These are phyloP conservation scores for Exophiala viscosa DNA, from an alignment of 2,329 filamentous ascomycete genomes.

Conservation along the genomic window DNA sequence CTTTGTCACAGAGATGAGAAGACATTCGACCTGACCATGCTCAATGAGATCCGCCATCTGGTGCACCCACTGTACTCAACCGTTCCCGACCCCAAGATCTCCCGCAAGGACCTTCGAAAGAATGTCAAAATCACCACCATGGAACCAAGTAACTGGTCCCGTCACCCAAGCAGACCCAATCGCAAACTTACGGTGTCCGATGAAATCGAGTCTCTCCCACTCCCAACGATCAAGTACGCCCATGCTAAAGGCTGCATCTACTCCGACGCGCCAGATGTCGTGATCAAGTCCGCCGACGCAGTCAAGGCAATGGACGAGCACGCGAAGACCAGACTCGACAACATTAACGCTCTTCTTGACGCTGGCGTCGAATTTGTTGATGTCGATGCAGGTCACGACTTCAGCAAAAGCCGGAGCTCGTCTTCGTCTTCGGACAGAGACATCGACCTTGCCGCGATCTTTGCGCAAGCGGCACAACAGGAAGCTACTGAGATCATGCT, in stretches of 20 bases:
- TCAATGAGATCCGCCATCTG: conserved; percentile 13
- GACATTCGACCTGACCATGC: not conserved
- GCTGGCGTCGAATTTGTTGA: not conserved
- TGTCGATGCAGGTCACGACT: not conserved
- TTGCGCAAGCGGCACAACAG: not conserved
- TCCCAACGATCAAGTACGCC: conserved; percentile 7
- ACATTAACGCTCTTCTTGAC: conserved; percentile 6
- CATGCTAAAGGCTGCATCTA: conserved; percentile 15
- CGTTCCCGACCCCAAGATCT: not conserved
- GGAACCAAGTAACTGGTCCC: not conserved
- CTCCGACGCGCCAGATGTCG: conserved; percentile 7
- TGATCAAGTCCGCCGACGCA: conserved; percentile 3
- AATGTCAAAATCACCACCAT: conserved; percentile 10
- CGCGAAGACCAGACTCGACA: conserved; percentile 4
- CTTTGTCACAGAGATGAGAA: not conserved
- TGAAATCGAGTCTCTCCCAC: not conserved
- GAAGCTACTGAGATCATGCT: not conserved
- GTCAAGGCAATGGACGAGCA: conserved; percentile 11
- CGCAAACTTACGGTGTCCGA: too few species aligned
- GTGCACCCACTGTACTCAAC: conserved; percentile 14
- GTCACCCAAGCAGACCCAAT: not conserved
- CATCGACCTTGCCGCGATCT: not conserved
- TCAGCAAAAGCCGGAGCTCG: not conserved
- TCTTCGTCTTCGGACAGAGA: not conserved
- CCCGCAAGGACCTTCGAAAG: not conserved